Evolutionary conservation across 805 yeast genomes (phyloP).

Genomic region (Limtongozyma cylindracea): DNA sequence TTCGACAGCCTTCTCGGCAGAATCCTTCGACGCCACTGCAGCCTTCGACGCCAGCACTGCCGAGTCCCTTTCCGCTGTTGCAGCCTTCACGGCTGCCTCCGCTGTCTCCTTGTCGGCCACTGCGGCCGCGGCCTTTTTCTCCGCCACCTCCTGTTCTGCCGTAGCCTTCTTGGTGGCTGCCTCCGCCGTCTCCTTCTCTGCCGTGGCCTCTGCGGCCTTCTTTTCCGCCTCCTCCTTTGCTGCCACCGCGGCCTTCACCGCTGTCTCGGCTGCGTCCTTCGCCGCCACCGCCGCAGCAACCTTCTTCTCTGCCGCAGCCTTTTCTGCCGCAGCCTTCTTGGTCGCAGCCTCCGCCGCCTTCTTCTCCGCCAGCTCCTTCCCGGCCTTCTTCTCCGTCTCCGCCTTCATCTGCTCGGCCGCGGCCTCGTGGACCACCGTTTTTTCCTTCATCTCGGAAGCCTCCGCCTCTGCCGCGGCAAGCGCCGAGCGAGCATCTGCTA

Average conservation of each 20-base stretch:
- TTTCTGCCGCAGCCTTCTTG: too few relatives aligned
- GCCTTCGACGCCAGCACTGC: background rate
- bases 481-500: too few relatives aligned
- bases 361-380: too few relatives aligned
- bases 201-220: constrained; percentile 1
- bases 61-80: background rate
- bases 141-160: background rate
- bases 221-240: constrained; percentile 2
- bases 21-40: background rate
- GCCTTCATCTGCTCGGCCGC: too few relatives aligned
- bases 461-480: too few relatives aligned
- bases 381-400: too few relatives aligned
- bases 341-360: too few relatives aligned
- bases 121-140: constrained; percentile 1
- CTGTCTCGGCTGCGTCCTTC: too few relatives aligned
- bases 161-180: background rate
- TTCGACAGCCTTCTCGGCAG: constrained; percentile 1
- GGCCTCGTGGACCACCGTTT: too few relatives aligned
- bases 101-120: background rate
- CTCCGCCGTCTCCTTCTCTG: constrained; percentile 1
- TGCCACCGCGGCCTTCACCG: background rate
- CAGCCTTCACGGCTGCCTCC: background rate
- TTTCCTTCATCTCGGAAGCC: too few relatives aligned
- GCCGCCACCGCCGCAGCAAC: too few relatives aligned
- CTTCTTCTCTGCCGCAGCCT: too few relatives aligned